Evolutionary conservation across 306 rosid genomes (phyloP).

Genomic region (Malus asiatica): DNA sequence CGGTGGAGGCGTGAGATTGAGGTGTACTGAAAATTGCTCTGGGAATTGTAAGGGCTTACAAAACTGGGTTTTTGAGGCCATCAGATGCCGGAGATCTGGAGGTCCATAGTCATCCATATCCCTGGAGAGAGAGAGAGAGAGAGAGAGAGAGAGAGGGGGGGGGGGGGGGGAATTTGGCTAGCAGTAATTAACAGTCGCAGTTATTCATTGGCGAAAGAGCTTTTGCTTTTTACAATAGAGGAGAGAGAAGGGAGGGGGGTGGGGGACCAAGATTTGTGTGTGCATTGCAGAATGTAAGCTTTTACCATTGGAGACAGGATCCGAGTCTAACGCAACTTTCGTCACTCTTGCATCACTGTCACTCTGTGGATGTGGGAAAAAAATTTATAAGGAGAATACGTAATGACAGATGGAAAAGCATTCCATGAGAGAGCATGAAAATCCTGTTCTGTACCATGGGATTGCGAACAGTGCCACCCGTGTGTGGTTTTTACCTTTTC

Average conservation of each 20-base stretch:
- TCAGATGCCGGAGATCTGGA: constrained; percentile 54
- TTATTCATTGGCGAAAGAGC: not conserved
- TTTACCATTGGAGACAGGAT: constrained; percentile 58
- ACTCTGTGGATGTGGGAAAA: not conserved
- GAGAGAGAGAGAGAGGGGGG: not conserved
- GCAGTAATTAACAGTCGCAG: not conserved
- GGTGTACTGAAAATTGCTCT: constrained; percentile 21
- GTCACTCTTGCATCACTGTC: constrained; percentile 32
- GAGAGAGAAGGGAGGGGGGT: not conserved
- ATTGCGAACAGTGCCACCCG: not conserved
- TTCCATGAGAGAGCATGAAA: not conserved
- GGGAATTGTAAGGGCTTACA: constrained; percentile 11
- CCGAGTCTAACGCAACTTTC: constrained; percentile 81
- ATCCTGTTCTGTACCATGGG: not conserved
- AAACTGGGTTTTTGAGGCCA: constrained; percentile 30
- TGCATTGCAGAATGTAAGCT: constrained; percentile 10
- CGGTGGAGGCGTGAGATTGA: not conserved
- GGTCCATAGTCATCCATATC: constrained; percentile 16
- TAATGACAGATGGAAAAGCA: not conserved
- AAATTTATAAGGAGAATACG: not conserved
- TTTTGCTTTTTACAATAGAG: not conserved
- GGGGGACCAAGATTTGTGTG: not conserved
- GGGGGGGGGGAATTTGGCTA: not conserved
- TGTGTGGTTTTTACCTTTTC: not conserved
- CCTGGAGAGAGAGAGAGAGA: not conserved